phyloP scores from a whole-genome alignment of 1,139 yeast genomes.

The Pichia sp. region DNA sequence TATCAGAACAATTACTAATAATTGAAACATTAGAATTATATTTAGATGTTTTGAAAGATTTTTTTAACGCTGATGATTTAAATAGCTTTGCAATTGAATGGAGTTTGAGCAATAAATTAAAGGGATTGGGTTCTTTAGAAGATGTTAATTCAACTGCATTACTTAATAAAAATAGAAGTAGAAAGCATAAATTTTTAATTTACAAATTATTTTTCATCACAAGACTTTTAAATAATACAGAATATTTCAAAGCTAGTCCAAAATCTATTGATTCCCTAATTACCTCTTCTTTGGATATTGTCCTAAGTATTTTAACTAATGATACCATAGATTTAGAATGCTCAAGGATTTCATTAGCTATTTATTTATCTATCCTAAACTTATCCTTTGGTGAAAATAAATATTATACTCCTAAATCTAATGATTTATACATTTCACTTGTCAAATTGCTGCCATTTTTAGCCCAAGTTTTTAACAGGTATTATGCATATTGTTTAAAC shows the following conservation, averaged over 20 bases:
- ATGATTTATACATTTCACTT: conserved; percentile 16
- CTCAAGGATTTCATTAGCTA: conserved; percentile 55
- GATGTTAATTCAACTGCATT: conserved; percentile 24
- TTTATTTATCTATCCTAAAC: conserved; percentile 39
- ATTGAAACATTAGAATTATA: conserved; percentile 54
- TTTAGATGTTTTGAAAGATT: conserved; percentile 37
- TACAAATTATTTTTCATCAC: conserved; percentile 55
- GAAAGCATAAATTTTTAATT: conserved; percentile 50
- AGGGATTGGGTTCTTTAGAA: conserved; percentile 39
- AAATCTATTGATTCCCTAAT: conserved; percentile 40
- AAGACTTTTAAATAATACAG: conserved; percentile 46
- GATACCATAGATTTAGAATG: conserved; percentile 49
- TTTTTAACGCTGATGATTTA: conserved; percentile 37
- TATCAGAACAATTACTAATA: conserved; percentile 54
- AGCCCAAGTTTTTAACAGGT: conserved; percentile 36
- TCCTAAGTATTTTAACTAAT: conserved; percentile 51
- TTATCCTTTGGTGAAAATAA: conserved; percentile 23
- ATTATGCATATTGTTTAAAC: conserved; percentile 48
- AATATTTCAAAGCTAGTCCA: conserved; percentile 31
- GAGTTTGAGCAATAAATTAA: conserved; percentile 45
- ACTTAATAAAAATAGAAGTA: conserved; percentile 32
- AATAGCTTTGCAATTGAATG: conserved; percentile 37
- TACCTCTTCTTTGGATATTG: conserved; percentile 53
- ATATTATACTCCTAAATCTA: conserved; percentile 16
- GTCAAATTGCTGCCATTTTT: conserved; percentile 22